These are phyloP conservation scores for Parachaetomium inaequale DNA, from an alignment of 495 filamentous ascomycete species.

Conservation along the genomic window DNA sequence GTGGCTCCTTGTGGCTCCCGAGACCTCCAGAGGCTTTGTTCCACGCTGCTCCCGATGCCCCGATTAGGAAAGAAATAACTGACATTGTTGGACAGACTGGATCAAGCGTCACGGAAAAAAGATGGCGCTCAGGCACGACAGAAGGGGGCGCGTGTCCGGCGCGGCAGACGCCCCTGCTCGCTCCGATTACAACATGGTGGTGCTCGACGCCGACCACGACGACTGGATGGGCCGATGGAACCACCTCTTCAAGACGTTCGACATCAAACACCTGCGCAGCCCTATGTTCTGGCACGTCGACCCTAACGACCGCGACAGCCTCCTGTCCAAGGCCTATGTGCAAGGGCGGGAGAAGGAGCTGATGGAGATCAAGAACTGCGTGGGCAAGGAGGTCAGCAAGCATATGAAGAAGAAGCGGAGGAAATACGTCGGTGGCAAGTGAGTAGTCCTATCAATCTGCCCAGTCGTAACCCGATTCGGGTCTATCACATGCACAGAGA, in stretches of 20 bases:
- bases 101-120: neutral
- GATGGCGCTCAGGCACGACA: neutral
- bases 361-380: neutral
- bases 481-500: neutral
- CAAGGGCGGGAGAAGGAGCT: neutral
- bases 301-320: neutral
- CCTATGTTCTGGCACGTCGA: neutral
- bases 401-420: neutral
- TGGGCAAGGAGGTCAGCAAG: constrained; percentile 3
- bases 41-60: too few relatives aligned
- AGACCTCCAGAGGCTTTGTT: too few relatives aligned
- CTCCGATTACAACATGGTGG: neutral
- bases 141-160: neutral
- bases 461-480: too few relatives aligned
- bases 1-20: too few relatives aligned
- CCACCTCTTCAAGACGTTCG: neutral
- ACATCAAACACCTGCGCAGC: neutral
- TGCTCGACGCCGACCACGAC: neutral
- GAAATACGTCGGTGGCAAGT: neutral
- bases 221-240: neutral
- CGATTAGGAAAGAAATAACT: too few relatives aligned
- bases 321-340: neutral
- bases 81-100: too few relatives aligned
- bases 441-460: neutral
- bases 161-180: neutral